Evolutionary conservation across 2,329 filamentous ascomycete species (phyloP), one percentile per base, ranked within the genome.

Genomic region (Acarospora socialis): DNA sequence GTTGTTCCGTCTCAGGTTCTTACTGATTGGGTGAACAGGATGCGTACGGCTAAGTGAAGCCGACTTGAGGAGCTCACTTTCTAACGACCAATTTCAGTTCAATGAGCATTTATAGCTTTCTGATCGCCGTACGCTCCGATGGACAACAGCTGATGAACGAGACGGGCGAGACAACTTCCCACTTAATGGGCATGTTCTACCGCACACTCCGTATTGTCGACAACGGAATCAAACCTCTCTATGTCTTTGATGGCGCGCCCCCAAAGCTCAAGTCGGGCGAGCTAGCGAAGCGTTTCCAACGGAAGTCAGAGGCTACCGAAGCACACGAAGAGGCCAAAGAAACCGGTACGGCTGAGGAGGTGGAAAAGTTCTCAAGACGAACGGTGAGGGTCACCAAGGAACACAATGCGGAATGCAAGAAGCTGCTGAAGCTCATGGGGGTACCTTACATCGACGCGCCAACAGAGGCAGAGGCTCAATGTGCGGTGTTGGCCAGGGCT

Each of bases 161-260:
- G 50, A 78, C 77, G 32, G 90, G 90, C 49, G 84, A 95, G 57
- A 98, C 90, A 2, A 98, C 90, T 1, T 98, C 90, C 12, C 90
- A 98, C 55, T 65, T 98, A 10, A 95, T 98, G 86, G 90, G 90
- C 51, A 87, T 98, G 76, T 98, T 98, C 65, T 98, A 98, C 66
- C 86, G 90, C 47, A 98, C 90, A 2, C 69, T 98, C 5, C 84
- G 90, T 47, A 95, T 98, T 63, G 82, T 95, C 49, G 90, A 98
- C 60, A 95, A 94, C 48, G 90, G 90, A 36, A 95, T 98, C 63
- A 98, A 98, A 55, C 90, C 90, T 1, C 71, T 98, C 44, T 98
- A 93, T 56, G 87, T 98, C 36, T 98, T 98, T 54, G 90, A 98
- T 47, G 90, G 90, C 36, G 84, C 86, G 7, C 90, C 90, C 12